These are phyloP conservation scores for Didymosphaeria variabile DNA, from an alignment of 2,329 filamentous ascomycete genomes.

Conservation along the genomic window DNA sequence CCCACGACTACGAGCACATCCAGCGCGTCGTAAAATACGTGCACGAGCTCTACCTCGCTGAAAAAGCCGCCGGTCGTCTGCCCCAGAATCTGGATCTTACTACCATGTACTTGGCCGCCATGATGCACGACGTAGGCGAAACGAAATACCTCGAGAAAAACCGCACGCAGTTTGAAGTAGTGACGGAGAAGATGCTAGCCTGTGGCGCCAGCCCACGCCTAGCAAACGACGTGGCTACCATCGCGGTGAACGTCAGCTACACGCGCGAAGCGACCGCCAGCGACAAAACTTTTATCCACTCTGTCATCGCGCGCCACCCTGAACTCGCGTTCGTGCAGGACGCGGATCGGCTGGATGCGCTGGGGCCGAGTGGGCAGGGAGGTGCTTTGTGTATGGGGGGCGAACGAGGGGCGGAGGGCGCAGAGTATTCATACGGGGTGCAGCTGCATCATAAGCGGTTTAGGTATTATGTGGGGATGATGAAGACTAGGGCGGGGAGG, in stretches of 20 bases:
- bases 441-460: constrained; percentile 24
- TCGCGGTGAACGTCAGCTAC: constrained; percentile 82
- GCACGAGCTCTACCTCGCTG: constrained; percentile 66
- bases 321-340: constrained; percentile 88
- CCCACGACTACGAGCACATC: constrained; percentile 86
- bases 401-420: constrained; percentile 60
- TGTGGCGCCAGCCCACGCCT: constrained; percentile 66
- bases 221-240: constrained; percentile 71
- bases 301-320: constrained; percentile 64
- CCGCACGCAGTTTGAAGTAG: constrained; percentile 60
- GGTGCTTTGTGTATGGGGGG: constrained; percentile 78
- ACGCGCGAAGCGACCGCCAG: constrained; percentile 73
- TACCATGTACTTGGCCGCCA: constrained; percentile 71
- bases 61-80: constrained; percentile 39
- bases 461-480: constrained; percentile 18
- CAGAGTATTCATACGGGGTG: constrained; percentile 42
- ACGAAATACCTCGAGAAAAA: constrained; percentile 71
- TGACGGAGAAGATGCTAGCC: constrained; percentile 64
- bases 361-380: constrained; percentile 83
- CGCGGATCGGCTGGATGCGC: constrained; percentile 84
- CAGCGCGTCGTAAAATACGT: constrained; percentile 76
- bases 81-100: constrained; percentile 57
- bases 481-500: constrained; percentile 32
- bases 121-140: constrained; percentile 79
- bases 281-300: constrained; percentile 55